Conservation (phyloP, 2,329 filamentous ascomycete genomes). For the Ophiostoma populinum region DNA sequence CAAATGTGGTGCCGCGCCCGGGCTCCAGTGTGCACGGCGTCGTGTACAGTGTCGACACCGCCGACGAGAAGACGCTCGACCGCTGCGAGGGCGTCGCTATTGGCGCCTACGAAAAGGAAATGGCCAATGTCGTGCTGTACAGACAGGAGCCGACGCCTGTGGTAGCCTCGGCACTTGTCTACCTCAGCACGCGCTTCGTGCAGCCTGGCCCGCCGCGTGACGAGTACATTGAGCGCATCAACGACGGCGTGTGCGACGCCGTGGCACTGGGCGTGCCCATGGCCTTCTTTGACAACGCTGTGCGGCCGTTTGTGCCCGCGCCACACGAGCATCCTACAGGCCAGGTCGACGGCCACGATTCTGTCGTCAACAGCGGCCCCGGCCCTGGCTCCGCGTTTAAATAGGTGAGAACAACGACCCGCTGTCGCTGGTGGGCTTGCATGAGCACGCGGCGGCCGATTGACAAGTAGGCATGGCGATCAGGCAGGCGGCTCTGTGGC, state of each 20-base stretch:
- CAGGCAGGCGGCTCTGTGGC: too few relatives aligned
- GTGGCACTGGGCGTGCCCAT: constrained; percentile 15
- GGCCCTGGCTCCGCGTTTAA: too few relatives aligned
- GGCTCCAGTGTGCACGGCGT: constrained; percentile 21
- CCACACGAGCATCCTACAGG: too few relatives aligned
- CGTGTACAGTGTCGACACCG: constrained; percentile 21
- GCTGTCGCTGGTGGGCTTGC: too few relatives aligned
- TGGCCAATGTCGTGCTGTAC: constrained; percentile 10
- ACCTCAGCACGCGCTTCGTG: constrained; percentile 19
- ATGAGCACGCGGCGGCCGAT: too few relatives aligned
- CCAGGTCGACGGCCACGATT: too few relatives aligned
- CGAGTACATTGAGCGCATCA: constrained; percentile 25
- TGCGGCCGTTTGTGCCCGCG: too few relatives aligned
- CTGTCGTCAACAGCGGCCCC: too few relatives aligned
- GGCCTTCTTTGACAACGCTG: neutral
- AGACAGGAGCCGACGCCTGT: constrained; percentile 9
- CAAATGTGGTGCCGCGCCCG: constrained; percentile 21
- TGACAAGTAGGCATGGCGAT: too few relatives aligned
- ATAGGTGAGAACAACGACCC: too few relatives aligned
- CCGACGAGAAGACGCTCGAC: constrained; percentile 23
- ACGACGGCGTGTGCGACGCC: constrained; percentile 21
- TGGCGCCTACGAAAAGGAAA: constrained; percentile 20
- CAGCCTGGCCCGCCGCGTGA: constrained; percentile 20
- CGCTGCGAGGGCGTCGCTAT: constrained; percentile 23
- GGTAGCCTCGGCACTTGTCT: constrained; percentile 25